Evolutionary conservation across 2,329 filamentous ascomycete genomes (phyloP).

Genomic region (Macrophomina phaseolina): DNA sequence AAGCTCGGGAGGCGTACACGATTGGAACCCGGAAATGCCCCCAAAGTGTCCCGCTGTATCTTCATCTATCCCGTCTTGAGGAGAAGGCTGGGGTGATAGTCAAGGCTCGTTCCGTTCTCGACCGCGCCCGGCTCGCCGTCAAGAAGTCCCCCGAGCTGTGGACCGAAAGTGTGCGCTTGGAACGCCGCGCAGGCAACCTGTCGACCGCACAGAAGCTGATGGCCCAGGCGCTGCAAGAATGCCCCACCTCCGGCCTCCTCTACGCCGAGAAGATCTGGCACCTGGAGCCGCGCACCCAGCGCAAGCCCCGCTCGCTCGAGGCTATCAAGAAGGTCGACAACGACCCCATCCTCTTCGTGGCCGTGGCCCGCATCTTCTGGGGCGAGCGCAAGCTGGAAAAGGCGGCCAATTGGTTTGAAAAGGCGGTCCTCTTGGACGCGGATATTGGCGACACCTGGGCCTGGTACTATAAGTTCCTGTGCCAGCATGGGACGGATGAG

Average conservation of each 20-base stretch:
- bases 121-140: slow-evolving; percentile 85
- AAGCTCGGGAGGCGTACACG: slow-evolving; percentile 88
- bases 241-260: slow-evolving; percentile 82
- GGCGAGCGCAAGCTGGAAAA: slow-evolving; percentile 89
- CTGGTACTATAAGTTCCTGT: slow-evolving; percentile 94
- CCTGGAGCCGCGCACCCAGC: slow-evolving; percentile 87
- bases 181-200: slow-evolving; percentile 83
- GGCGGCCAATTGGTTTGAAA: slow-evolving; percentile 96
- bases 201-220: slow-evolving; percentile 88
- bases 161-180: slow-evolving; percentile 92
- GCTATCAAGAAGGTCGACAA: slow-evolving; percentile 97
- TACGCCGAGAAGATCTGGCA: slow-evolving; percentile 97
- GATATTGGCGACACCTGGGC: slow-evolving; percentile 95
- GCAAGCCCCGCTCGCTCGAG: slow-evolving; percentile 88
- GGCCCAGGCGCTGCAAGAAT: slow-evolving; percentile 90
- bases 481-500: slow-evolving; percentile 92
- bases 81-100: slow-evolving; percentile 82
- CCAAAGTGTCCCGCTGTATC: slow-evolving; percentile 84
- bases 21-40: slow-evolving; percentile 87
- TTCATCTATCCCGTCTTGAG: slow-evolving; percentile 86
- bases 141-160: slow-evolving; percentile 86
- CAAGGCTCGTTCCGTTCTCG: slow-evolving; percentile 92
- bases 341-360: slow-evolving; percentile 85
- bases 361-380: slow-evolving; percentile 96
- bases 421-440: slow-evolving; percentile 84